phyloP scores from a whole-genome alignment of 176 grass and related monocot species.

The Calamus simplicifolius region DNA sequence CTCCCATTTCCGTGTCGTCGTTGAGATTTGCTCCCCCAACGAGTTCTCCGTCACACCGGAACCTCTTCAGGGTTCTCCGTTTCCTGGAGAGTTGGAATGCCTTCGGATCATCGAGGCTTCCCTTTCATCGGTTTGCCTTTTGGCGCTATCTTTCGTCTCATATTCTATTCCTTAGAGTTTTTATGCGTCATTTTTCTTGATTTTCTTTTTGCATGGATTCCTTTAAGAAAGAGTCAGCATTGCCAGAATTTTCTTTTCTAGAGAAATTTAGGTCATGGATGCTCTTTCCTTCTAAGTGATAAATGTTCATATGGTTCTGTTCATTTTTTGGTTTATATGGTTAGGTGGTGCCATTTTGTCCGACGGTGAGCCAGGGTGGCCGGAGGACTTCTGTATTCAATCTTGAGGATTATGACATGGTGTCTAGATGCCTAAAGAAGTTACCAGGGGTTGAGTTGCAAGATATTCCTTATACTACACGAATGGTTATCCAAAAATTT shows the following conservation, averaged over 20 bases:
- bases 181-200: too few species aligned
- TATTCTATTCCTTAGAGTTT: background rate
- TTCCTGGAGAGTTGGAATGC: conserved; percentile 57
- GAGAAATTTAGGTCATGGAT: too few species aligned
- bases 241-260: background rate
- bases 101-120: conserved; percentile 46
- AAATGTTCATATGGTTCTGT: too few species aligned
- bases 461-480: conserved; percentile 65
- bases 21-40: conserved; percentile 64
- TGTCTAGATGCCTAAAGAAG: conserved; percentile 66
- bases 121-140: conserved; percentile 38
- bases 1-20: conserved; percentile 45
- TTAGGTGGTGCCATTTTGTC: conserved; percentile 65
- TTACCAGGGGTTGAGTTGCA: conserved; percentile 42
- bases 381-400: conserved; percentile 64
- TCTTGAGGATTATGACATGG: conserved; percentile 52
- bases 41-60: conserved; percentile 70
- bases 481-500: conserved; percentile 41
- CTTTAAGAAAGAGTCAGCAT: too few species aligned
- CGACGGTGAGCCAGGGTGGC: conserved; percentile 49
- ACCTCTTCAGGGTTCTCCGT: conserved; percentile 32
- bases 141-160: background rate
- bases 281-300: too few species aligned
- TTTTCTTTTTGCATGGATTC: too few species aligned
- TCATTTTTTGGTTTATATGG: conserved; percentile 2